phyloP scores from a whole-genome alignment of 441 rosid species.

The Cnidoscolus chayamansa region DNA sequence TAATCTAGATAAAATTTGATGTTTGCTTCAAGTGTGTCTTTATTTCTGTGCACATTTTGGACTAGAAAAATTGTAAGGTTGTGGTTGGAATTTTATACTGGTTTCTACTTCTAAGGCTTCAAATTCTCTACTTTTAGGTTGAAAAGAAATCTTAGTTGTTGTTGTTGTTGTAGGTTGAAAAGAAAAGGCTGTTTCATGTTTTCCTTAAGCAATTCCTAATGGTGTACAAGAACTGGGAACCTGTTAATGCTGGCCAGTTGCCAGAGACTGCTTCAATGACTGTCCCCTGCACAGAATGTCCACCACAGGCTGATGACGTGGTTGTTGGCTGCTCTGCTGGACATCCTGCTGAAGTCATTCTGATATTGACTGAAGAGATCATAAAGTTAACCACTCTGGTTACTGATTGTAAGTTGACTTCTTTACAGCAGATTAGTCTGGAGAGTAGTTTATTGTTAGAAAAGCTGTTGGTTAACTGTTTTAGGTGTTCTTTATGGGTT shows the following conservation, averaged over 20 bases:
- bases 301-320: conserved; percentile 27
- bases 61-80: background rate
- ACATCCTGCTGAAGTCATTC: conserved; percentile 65
- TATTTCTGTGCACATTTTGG: background rate
- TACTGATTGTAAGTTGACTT: conserved; percentile 51
- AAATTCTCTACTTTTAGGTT: background rate
- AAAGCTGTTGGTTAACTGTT: background rate
- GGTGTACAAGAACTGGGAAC: conserved; percentile 64
- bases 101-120: conserved; percentile 6
- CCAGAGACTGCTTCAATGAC: conserved; percentile 37
- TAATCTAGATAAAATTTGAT: background rate
- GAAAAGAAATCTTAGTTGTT: background rate
- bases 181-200: conserved; percentile 49
- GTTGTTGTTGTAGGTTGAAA: conserved; percentile 44
- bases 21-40: background rate
- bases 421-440: conserved; percentile 13
- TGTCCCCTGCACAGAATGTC: conserved; percentile 36
- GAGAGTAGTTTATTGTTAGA: conserved; percentile 21
- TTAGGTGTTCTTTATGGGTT: background rate
- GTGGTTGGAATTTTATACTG: background rate
- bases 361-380: conserved; percentile 50
- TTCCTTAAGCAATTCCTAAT: conserved; percentile 61
- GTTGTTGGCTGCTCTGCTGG: conserved; percentile 59
- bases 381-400: conserved; percentile 40
- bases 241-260: conserved; percentile 42